Conservation (phyloP, 768 basidiomycete genomes). For the Tulasnella sp. region DNA sequence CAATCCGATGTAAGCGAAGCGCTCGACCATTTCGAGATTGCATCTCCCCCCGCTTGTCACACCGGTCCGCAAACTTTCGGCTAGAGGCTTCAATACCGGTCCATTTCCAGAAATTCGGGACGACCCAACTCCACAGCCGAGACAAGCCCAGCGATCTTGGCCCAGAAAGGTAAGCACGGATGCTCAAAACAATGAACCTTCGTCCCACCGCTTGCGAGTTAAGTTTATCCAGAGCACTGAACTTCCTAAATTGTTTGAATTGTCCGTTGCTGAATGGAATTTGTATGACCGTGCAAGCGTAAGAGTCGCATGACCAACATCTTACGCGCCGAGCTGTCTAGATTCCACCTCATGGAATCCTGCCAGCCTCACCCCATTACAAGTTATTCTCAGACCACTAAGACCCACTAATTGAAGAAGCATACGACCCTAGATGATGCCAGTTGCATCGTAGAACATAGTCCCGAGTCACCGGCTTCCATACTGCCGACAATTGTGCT, state of each 20-base stretch:
- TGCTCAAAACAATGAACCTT: conserved; percentile 1
- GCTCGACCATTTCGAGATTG: not conserved
- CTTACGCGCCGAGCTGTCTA: conserved; percentile 13
- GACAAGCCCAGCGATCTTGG: not conserved
- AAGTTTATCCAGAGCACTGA: not conserved
- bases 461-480: conserved; percentile 14
- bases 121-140: not conserved
- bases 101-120: not conserved
- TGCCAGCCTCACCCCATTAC: conserved; percentile 1
- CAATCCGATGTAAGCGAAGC: not conserved
- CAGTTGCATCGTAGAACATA: conserved; percentile 1
- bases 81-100: not conserved
- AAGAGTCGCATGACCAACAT: conserved; percentile 3
- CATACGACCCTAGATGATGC: conserved; percentile 9
- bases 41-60: conserved; percentile 5
- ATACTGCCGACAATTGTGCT: conserved; percentile 13
- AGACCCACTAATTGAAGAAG: not conserved
- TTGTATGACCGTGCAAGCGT: not conserved
- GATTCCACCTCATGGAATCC: conserved; percentile 9
- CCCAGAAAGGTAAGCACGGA: not conserved
- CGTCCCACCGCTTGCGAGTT: not conserved
- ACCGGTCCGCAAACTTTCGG: conserved; percentile 8
- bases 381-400: conserved; percentile 7
- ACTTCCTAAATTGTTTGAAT: not conserved
- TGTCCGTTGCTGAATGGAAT: not conserved